Percentiles rank a stretch among this genome's conserved stretches.
These are phyloP conservation scores for Apiotrichum mycotoxinovorans DNA, from an alignment of 1,284 basidiomycete genomes.

Conservation along the genomic window DNA sequence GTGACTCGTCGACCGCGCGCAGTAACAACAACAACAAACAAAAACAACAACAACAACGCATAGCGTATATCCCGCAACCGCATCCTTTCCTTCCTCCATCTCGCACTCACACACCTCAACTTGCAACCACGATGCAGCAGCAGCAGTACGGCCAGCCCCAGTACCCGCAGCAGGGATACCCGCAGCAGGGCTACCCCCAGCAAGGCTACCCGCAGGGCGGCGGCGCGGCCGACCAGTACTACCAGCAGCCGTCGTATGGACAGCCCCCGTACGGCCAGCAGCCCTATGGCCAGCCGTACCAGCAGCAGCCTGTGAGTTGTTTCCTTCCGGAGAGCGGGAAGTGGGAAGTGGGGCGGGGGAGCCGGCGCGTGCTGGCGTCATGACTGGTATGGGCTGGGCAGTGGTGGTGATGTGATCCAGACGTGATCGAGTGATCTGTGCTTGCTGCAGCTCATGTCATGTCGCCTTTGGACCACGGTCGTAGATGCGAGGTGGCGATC, in stretches of 20 bases:
- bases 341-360: background rate
- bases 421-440: no score
- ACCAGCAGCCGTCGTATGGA: background rate
- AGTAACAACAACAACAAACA: no score
- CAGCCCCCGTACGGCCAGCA: slow-evolving; percentile 1
- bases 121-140: background rate
- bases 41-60: background rate
- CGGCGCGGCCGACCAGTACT: background rate
- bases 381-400: no score
- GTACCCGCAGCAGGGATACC: background rate
- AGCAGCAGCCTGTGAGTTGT: slow-evolving; percentile 4
- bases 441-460: no score
- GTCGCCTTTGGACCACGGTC: no score
- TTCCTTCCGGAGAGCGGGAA: background rate
- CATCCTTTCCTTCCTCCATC: background rate
- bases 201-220: background rate
- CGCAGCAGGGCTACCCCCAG: background rate
- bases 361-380: no score
- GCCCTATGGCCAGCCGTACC: background rate
- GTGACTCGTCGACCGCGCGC: no score
- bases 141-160: slow-evolving; percentile 3
- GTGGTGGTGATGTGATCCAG: no score
- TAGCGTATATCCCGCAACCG: background rate
- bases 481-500: no score
- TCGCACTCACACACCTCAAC: background rate